Percentiles rank a stretch among this genome's conserved stretches.
Conservation (phyloP, 2,329 filamentous ascomycete genomes). For the Stylonectria norvegica region DNA sequence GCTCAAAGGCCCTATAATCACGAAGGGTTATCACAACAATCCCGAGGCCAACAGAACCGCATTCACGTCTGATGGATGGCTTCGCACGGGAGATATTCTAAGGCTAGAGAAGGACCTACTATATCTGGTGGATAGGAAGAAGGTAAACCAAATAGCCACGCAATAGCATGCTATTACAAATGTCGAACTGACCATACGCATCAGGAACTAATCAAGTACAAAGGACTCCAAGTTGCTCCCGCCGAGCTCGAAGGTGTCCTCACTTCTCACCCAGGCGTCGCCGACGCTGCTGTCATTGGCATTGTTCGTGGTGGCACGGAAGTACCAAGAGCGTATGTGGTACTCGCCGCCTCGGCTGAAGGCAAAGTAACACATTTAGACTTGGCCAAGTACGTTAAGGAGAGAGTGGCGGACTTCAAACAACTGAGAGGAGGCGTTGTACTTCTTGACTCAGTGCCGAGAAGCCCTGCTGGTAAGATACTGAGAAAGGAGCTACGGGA, state of each 20-base stretch:
- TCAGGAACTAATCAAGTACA: constrained; percentile 65
- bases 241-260: constrained; percentile 45
- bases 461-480: too few relatives aligned
- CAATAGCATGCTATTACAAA: too few relatives aligned
- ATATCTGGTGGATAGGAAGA: constrained; percentile 77
- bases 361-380: too few relatives aligned
- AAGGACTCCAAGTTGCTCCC: constrained; percentile 57
- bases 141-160: too few relatives aligned
- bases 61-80: constrained; percentile 56
- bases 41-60: constrained; percentile 60
- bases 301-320: constrained; percentile 54
- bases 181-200: too few relatives aligned
- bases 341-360: too few relatives aligned
- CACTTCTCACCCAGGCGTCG: constrained; percentile 42
- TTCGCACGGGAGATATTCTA: constrained; percentile 77
- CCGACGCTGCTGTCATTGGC: constrained; percentile 64
- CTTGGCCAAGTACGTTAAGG: too few relatives aligned
- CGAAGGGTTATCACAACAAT: constrained; percentile 70
- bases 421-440: too few relatives aligned
- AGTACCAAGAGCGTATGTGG: constrained; percentile 60
- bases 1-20: constrained; percentile 68
- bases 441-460: too few relatives aligned
- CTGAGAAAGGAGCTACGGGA: too few relatives aligned
- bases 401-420: too few relatives aligned
- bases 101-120: constrained; percentile 67